Percentiles rank a stretch among this genome's conserved stretches.
These are phyloP conservation scores for Corymbia calophylla DNA, from an alignment of 441 rosid genomes.

Conservation along the genomic window DNA sequence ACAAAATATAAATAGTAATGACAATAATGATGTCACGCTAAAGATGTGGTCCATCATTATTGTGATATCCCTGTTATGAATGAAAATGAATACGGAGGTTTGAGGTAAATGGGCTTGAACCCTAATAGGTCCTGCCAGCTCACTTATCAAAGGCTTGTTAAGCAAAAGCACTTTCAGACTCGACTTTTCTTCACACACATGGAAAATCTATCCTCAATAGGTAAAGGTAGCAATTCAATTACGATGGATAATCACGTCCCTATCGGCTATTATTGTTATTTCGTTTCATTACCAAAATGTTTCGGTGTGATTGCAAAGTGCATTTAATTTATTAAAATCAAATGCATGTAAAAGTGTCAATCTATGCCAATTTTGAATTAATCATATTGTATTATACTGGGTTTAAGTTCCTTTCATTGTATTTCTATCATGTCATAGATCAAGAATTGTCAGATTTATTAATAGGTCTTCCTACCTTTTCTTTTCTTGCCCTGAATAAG, in stretches of 20 bases:
- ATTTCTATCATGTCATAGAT: neutral
- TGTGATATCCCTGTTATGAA: rapidly evolving
- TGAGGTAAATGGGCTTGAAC: neutral
- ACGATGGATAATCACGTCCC: neutral
- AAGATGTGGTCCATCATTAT: rapidly evolving
- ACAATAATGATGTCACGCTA: neutral
- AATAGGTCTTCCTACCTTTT: neutral
- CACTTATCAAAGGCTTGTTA: neutral
- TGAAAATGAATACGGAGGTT: rapidly evolving
- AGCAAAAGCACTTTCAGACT: neutral
- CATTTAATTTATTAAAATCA: too few species aligned
- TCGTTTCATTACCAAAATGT: neutral
- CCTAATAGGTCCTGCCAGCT: neutral
- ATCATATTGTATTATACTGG: rapidly evolving
- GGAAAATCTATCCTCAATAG: neutral
- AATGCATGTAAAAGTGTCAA: neutral
- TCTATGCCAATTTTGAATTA: neutral
- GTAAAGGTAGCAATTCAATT: neutral
- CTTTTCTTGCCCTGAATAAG: neutral
- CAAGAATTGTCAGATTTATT: neutral
- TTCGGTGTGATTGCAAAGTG: neutral
- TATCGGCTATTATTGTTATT: neutral
- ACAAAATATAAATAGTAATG: too few species aligned
- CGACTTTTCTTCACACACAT: neutral
- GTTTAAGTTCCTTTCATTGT: neutral